A percentile compares a stretch with the other conserved stretches of the same genome.
phyloP scores from a whole-genome alignment of 2,329 filamentous ascomycete genomes.

The Orbilia blumenaviensis region DNA sequence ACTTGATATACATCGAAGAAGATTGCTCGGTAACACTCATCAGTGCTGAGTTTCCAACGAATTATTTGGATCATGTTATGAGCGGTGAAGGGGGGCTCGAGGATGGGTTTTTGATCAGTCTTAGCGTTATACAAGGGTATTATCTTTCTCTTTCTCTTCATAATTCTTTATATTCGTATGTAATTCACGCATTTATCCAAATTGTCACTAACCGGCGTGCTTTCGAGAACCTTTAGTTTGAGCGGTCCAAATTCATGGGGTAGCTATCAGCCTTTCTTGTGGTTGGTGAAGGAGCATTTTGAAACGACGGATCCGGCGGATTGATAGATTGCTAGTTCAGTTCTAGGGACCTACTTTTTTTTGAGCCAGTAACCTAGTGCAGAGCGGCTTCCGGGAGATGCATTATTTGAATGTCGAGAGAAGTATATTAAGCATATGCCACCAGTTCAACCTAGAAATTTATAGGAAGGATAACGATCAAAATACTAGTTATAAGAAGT shows the following conservation, averaged over 20 bases:
- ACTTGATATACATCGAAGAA: constrained; percentile 13
- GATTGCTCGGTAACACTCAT: constrained; percentile 1
- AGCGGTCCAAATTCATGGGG: background rate
- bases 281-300: constrained; percentile 2
- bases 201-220: background rate
- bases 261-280: background rate
- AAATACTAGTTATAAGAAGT: no score
- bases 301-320: background rate
- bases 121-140: background rate
- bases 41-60: background rate
- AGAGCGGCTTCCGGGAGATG: no score
- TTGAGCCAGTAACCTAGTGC: no score
- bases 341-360: no score
- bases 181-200: no score
- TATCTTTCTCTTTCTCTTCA: background rate
- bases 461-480: no score
- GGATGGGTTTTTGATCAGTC: background rate
- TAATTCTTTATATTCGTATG: no score
- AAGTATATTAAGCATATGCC: no score
- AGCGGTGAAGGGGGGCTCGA: background rate
- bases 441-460: no score
- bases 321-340: background rate
- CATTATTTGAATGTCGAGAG: no score
- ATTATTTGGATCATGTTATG: constrained; percentile 6
- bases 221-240: background rate